Conservation (phyloP, 2,329 filamentous ascomycete genomes). For the Chaetothyriales sp. region DNA sequence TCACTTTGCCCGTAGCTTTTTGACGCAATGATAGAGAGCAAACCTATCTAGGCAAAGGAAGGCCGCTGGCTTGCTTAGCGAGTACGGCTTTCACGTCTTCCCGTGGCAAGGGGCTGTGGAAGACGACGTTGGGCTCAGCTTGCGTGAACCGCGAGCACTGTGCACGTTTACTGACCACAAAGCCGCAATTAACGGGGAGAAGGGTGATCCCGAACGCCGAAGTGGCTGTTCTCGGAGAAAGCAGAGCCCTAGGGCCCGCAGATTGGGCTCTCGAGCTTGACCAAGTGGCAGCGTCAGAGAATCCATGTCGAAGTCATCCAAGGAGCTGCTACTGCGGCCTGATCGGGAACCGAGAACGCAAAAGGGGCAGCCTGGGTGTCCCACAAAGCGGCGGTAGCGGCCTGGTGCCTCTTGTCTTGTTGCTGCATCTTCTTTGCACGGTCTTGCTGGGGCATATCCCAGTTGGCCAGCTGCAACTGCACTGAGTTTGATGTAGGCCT, state of each 20-base stretch:
- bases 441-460: not conserved
- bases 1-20: not conserved
- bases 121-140: not conserved
- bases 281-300: not conserved
- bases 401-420: not conserved
- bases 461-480: not conserved
- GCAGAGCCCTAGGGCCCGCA: too few relatives aligned
- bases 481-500: not conserved
- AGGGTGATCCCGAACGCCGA: too few relatives aligned
- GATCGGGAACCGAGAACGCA: not conserved
- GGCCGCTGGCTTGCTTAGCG: too few relatives aligned
- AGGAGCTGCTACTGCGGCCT: not conserved
- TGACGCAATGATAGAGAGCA: not conserved
- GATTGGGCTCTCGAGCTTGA: not conserved
- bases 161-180: too few relatives aligned
- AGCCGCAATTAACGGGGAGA: too few relatives aligned
- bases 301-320: not conserved
- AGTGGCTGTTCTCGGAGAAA: too few relatives aligned
- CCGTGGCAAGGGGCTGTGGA: too few relatives aligned
- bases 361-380: not conserved
- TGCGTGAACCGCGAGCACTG: not conserved
- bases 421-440: not conserved
- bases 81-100: too few relatives aligned
- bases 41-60: not conserved
- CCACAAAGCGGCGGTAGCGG: not conserved